Evolutionary conservation across 129 eudicot genomes (phyloP).

Genomic region (Kitagawia praeruptora): DNA sequence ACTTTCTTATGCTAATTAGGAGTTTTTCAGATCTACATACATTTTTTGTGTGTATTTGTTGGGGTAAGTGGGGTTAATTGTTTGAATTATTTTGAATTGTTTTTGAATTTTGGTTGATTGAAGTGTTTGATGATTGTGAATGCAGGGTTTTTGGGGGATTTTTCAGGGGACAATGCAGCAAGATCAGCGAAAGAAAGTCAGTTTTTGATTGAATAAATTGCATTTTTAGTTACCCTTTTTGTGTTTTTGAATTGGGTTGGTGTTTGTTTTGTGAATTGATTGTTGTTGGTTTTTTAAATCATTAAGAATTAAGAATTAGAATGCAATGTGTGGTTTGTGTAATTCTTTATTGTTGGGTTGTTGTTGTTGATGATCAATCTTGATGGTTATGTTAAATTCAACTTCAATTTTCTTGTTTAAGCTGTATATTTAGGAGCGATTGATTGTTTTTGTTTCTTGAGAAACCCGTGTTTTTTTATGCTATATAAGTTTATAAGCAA

Average conservation of each 20-base stretch:
- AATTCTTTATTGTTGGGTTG: background rate
- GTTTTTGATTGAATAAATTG: conserved; percentile 4
- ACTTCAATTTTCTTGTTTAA: background rate
- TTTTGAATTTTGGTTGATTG: background rate
- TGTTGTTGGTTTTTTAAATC: background rate
- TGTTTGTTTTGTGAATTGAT: background rate
- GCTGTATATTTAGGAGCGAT: background rate
- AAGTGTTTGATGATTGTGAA: too few species aligned
- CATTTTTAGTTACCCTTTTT: background rate
- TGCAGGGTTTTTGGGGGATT: background rate
- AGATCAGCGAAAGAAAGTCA: conserved; percentile 36
- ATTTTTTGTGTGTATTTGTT: conserved; percentile 16
- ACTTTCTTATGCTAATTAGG: background rate
- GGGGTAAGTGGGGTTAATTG: conserved; percentile 26
- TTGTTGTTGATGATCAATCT: background rate
- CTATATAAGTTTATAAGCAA: background rate
- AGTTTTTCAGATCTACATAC: conserved; percentile 6
- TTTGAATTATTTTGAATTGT: background rate
- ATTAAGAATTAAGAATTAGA: background rate
- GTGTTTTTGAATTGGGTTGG: background rate
- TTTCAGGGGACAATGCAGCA: conserved; percentile 22
- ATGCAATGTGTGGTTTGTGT: background rate
- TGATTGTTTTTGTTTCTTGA: background rate
- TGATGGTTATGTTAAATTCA: background rate
- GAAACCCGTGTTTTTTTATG: background rate